Evolutionary conservation across 2,329 filamentous ascomycete species (phyloP).

Genomic region (Cercospora citrullina): DNA sequence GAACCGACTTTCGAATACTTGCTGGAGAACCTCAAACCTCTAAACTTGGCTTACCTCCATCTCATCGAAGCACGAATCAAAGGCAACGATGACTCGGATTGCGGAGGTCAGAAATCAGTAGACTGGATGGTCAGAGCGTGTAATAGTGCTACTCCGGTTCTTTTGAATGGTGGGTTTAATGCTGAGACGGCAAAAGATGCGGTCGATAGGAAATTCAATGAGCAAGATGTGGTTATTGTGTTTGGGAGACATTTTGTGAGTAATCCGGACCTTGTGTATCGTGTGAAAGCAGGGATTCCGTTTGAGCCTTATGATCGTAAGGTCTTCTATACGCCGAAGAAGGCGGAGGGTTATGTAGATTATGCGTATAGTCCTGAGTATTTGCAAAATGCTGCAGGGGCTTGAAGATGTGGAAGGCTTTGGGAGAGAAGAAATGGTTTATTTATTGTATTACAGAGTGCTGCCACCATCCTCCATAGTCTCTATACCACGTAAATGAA

Average conservation of each 20-base stretch:
- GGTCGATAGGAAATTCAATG: constrained; percentile 38
- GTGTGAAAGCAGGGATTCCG: constrained; percentile 45
- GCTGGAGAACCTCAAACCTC: constrained; percentile 49
- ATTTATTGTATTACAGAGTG: no score
- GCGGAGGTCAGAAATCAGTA: constrained; percentile 38
- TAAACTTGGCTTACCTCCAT: constrained; percentile 62
- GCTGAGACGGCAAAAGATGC: constrained; percentile 40
- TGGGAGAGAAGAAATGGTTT: no score
- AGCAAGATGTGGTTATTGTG: constrained; percentile 46
- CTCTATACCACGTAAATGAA: no score
- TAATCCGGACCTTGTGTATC: constrained; percentile 51
- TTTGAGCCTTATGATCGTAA: constrained; percentile 47
- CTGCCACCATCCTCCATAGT: no score
- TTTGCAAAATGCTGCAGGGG: neutral
- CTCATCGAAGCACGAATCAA: constrained; percentile 59
- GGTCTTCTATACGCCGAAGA: constrained; percentile 47
- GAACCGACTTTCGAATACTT: constrained; percentile 62
- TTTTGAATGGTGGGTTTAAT: constrained; percentile 49
- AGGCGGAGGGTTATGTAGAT: constrained; percentile 44
- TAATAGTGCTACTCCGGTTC: constrained; percentile 47
- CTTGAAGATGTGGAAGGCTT: no score
- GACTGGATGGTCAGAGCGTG: constrained; percentile 51
- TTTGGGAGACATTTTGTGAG: constrained; percentile 53
- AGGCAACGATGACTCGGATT: constrained; percentile 43
- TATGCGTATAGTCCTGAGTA: neutral